A percentile compares a stretch with the other conserved stretches of the same genome.
Evolutionary conservation across 208 protist genomes (phyloP).

Genomic region (Leishmania martiniquensis): DNA sequence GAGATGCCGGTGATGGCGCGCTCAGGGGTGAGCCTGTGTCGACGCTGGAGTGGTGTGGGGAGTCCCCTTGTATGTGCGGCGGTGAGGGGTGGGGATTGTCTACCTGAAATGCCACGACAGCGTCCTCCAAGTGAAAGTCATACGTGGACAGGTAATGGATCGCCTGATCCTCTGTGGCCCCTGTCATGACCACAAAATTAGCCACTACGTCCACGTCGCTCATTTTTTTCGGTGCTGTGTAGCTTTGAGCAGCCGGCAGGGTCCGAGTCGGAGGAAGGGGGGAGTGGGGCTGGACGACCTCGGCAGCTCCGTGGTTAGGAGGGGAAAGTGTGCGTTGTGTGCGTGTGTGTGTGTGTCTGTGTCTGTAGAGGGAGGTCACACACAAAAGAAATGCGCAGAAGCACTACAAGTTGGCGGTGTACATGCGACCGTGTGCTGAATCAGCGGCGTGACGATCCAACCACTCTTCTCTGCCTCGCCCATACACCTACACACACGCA

Average conservation of each 20-base stretch:
- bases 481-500: too few species aligned
- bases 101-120: constrained; percentile 45
- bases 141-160: constrained; percentile 52
- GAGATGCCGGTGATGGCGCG: constrained; percentile 23
- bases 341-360: background rate
- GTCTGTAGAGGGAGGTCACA: background rate
- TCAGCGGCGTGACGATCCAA: background rate
- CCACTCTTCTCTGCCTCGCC: background rate
- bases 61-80: background rate
- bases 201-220: constrained; percentile 56
- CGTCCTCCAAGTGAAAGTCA: constrained; percentile 61
- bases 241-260: too few species aligned
- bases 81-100: constrained; percentile 9
- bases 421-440: background rate
- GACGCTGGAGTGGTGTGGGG: constrained; percentile 23
- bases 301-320: too few species aligned
- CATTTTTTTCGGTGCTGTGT: constrained; percentile 28
- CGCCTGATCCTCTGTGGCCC: constrained; percentile 57
- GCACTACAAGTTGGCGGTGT: background rate
- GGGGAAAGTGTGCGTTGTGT: background rate
- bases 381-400: background rate
- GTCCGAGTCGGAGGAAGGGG: background rate
- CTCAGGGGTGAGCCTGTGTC: constrained; percentile 31
- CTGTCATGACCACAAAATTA: constrained; percentile 74
- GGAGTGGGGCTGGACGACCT: background rate